A percentile compares a stretch with the other conserved stretches of the same genome.
Evolutionary conservation across 2,329 filamentous ascomycete genomes (phyloP).

Genomic region (Cercospora sesami): DNA sequence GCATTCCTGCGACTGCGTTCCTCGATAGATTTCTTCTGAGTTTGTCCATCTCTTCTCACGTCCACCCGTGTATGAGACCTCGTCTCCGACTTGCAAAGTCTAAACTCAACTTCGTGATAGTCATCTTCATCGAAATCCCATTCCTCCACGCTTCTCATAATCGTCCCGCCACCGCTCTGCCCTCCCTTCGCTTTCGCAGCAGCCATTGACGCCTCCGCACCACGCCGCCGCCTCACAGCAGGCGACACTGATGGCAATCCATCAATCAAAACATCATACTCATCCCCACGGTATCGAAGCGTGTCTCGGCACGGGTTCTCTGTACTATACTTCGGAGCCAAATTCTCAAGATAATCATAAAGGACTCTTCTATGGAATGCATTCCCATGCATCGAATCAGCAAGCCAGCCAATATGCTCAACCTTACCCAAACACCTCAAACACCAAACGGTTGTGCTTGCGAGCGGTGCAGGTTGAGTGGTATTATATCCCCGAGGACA

Average conservation of each 20-base stretch:
- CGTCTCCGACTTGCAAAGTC: background rate
- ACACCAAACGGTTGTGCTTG: background rate
- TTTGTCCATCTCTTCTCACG: background rate
- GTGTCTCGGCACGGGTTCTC: background rate
- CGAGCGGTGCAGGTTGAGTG: background rate
- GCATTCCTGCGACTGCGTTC: background rate
- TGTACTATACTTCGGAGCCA: background rate
- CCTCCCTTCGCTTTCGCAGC: background rate
- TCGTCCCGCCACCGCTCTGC: background rate
- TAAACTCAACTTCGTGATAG: background rate
- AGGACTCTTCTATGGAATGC: background rate
- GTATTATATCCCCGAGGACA: background rate
- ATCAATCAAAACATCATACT: background rate
- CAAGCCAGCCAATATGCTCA: background rate
- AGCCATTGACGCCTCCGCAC: background rate
- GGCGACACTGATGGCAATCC: background rate
- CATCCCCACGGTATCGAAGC: background rate
- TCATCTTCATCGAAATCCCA: background rate
- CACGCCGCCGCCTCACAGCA: background rate
- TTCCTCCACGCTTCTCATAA: background rate
- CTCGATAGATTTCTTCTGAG: background rate
- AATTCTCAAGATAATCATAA: background rate
- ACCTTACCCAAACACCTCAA: background rate
- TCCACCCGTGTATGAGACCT: background rate
- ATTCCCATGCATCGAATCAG: background rate